Evolutionary conservation across 2,329 filamentous ascomycete genomes (phyloP), one percentile per base, ranked within the genome.

Genomic region (Ilyonectria destructans): DNA sequence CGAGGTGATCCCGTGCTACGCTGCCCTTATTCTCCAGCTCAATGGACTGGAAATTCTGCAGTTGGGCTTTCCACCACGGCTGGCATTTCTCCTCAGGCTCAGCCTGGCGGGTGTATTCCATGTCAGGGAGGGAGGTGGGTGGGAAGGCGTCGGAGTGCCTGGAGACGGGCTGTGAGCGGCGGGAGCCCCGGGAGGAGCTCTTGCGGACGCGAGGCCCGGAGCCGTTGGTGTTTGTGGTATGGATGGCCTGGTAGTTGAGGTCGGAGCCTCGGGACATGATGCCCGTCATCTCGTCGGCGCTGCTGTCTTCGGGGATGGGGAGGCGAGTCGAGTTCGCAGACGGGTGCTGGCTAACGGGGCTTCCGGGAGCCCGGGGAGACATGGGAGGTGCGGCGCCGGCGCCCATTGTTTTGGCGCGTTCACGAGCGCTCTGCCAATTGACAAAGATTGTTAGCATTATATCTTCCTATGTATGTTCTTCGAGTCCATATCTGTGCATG

Each of bases 1-100:
- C 93, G 62, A 96, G 83, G 82, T 96, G 93, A 80, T 96, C 93
- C 75, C 93, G 85, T 12, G 93, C 93, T 45, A 96, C 93, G 77
- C 91, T 94, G 45, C 93, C 93, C 81, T 94, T 96, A 77, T 96
- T 96, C 80, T 96, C 93, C 68, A 96, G 81, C 83, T 96, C 93
- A 58, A 96, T 87, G 6, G 88, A 89, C 74, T 84, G 85, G 59
- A 91, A 86, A 65, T 84, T 80, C 8, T 78, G 81, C 26, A 85
- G 72, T 45, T 88, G 78, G 35, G 77, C 77, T 73, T 83, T 82
- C 86, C 87, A 90, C 87, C 90, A 90, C 48, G 72, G 69, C 68
- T 23, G 75, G 7, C 67, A 66, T 35, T 75, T 67, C 7, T 72
- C 72, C n/a, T 74, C 66, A 31, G 67, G 71, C 10, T 72, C 76